Evolutionary conservation across 163 green algal genomes (phyloP).

Genomic region (Coccomyxa subellipsoidea): DNA sequence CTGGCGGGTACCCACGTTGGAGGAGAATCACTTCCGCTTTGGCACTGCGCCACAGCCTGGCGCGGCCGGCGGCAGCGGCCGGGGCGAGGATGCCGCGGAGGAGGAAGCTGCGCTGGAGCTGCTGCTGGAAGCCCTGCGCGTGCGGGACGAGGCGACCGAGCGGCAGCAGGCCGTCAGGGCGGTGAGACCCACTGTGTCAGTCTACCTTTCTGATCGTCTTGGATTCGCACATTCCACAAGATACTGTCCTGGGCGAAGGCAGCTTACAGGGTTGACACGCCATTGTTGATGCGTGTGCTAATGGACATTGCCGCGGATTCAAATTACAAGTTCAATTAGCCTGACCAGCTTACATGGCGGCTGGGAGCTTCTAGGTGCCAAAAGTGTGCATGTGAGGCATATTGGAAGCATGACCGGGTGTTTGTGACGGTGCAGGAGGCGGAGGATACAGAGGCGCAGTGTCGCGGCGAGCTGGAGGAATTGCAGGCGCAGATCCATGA

Average conservation of each 20-base stretch:
- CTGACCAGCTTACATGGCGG: too few relatives aligned
- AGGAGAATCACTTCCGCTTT: slow-evolving; percentile 49
- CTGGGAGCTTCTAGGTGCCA: too few relatives aligned
- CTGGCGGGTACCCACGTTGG: slow-evolving; percentile 50
- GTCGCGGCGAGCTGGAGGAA: slow-evolving; percentile 20
- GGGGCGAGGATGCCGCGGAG: neutral
- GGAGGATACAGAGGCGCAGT: slow-evolving; percentile 6
- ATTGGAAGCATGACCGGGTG: neutral
- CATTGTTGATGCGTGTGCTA: too few relatives aligned
- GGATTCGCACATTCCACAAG: too few relatives aligned
- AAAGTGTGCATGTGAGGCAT: too few relatives aligned
- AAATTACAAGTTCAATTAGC: too few relatives aligned
- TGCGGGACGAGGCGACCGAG: neutral
- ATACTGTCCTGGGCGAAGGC: too few relatives aligned
- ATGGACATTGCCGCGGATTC: too few relatives aligned
- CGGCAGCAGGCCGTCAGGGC: neutral
- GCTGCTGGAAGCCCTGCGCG: neutral
- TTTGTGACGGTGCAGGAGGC: slow-evolving; percentile 14
- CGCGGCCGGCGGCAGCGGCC: neutral
- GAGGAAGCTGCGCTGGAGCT: neutral
- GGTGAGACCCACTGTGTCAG: neutral
- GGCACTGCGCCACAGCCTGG: slow-evolving; percentile 29
- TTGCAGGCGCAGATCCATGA: slow-evolving; percentile 31
- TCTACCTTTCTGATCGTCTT: too few relatives aligned
- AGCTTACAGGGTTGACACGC: too few relatives aligned